phyloP scores from a whole-genome alignment of 108 stramenopile species.

The Skeletonema menzelii region DNA sequence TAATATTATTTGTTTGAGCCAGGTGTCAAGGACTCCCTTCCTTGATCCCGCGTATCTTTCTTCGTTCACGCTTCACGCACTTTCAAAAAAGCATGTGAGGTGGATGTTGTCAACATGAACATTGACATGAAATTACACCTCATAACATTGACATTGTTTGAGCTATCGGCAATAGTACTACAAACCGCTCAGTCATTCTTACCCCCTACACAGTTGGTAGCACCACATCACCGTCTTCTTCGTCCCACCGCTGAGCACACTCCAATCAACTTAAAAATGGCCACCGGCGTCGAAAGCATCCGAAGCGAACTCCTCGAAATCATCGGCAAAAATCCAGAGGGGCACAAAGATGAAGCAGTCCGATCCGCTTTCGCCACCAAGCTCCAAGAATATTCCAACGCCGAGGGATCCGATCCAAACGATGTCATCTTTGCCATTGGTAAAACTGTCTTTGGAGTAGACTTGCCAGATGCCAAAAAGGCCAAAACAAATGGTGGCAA shows the following conservation, averaged over 20 bases:
- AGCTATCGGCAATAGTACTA: background rate
- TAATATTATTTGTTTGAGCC: too few species aligned
- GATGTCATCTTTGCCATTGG: slow-evolving; percentile 57
- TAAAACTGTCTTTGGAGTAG: slow-evolving; percentile 32
- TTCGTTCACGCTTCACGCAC: too few species aligned
- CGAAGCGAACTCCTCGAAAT: slow-evolving; percentile 35
- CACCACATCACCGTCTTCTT: background rate
- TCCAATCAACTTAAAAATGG: background rate
- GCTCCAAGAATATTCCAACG: slow-evolving; percentile 36
- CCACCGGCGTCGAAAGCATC: slow-evolving; percentile 6
- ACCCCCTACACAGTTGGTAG: background rate
- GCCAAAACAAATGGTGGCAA: slow-evolving; percentile 25
- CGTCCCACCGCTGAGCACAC: too few species aligned
- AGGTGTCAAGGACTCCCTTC: too few species aligned
- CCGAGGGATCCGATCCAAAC: slow-evolving; percentile 25
- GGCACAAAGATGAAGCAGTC: slow-evolving; percentile 29
- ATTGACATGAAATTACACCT: too few species aligned
- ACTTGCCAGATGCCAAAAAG: slow-evolving; percentile 41
- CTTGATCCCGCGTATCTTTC: too few species aligned
- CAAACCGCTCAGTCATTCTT: background rate
- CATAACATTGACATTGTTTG: background rate
- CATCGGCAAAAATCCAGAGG: slow-evolving; percentile 38
- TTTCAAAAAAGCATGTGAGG: too few species aligned
- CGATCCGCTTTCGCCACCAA: slow-evolving; percentile 34
- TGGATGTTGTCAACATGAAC: too few species aligned